Conservation (phyloP, 352 stramenopile genomes). For the Phytophthora melonis region DNA sequence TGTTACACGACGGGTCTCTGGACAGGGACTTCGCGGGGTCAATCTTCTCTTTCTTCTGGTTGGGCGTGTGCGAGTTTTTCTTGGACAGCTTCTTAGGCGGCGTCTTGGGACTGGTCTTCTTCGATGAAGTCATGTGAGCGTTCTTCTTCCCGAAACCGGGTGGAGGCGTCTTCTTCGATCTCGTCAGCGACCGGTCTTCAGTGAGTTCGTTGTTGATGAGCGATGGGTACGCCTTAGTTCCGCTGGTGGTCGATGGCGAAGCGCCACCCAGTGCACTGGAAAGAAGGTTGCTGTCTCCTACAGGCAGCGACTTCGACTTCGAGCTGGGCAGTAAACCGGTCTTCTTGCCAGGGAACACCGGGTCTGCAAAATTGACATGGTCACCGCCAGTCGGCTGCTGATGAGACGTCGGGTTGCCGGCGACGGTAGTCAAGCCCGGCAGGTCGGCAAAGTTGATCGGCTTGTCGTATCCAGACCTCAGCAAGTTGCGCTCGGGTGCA, state of each 20-base stretch:
- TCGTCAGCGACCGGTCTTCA: background rate
- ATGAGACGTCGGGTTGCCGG: background rate
- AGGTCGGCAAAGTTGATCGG: constrained; percentile 16
- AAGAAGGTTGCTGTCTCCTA: too few species aligned
- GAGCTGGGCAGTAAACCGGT: background rate
- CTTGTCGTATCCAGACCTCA: constrained; percentile 9
- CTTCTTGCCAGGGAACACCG: background rate
- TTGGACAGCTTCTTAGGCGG: background rate
- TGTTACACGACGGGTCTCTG: background rate
- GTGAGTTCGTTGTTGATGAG: background rate
- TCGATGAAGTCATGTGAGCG: background rate
- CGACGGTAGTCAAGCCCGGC: background rate
- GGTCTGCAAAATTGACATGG: background rate
- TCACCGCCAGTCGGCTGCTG: background rate
- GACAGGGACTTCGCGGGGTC: background rate
- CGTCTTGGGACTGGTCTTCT: constrained; percentile 1
- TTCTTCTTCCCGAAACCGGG: background rate
- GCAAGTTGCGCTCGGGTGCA: constrained; percentile 14
- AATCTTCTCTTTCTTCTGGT: background rate
- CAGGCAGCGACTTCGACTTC: too few species aligned
- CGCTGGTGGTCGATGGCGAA: too few species aligned
- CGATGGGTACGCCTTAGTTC: too few species aligned
- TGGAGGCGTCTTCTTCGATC: background rate
- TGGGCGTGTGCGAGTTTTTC: background rate
- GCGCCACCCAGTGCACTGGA: too few species aligned